Evolutionary conservation across 371 early-diverging fungal species (phyloP), one percentile per base, ranked within the genome.

Genomic region (Basidiobolus heterosporus): DNA sequence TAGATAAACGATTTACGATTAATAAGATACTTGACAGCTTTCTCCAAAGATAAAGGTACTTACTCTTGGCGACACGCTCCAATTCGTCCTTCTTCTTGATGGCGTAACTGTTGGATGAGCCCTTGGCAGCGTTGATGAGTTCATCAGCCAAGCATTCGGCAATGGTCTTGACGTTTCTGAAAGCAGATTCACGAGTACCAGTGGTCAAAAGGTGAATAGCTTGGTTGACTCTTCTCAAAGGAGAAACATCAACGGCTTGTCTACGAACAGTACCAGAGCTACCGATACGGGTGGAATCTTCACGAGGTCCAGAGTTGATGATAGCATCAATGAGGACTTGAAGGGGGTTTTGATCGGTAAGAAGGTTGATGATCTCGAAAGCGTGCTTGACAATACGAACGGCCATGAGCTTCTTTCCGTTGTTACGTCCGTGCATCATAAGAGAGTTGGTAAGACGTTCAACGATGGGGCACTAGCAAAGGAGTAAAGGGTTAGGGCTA

Each of bases 371-470:
- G 77, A 99, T 98, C 70, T 95, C 91, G 66, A 98, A 98, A 52
- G 99, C 91, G 77, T 98, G 94, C 80, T 95, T 91, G 65, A 99
- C 87, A 62, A 96, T 93, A 63, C 95, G 92, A 57, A 87, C 86
- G 62, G 98, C 95, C 87, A 99, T 85, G 57, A 93, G 75, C 82
- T 99, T 98, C 88, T 99, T 99, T 61, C 99, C 99, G 83, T 93
- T 98, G 90, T 99, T 99, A 69, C 99, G 95, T 59, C 99, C 99
- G 81, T 96, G 91, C 91, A 97, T 98, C 99, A 99, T 99, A 55
- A 99, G 78, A 53, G 94, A 90, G 86, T 95, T 96, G 74, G 93
- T 91, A 61, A 99, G 82, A 72, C 99, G 90, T 82, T 99, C 99
- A 53, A 96, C 93, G 55, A 99, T 86, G 54, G 98, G 98, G 79